These are phyloP conservation scores for Stephania yunnanensis DNA, from an alignment of 164 flowering plant genomes.

Conservation along the genomic window DNA sequence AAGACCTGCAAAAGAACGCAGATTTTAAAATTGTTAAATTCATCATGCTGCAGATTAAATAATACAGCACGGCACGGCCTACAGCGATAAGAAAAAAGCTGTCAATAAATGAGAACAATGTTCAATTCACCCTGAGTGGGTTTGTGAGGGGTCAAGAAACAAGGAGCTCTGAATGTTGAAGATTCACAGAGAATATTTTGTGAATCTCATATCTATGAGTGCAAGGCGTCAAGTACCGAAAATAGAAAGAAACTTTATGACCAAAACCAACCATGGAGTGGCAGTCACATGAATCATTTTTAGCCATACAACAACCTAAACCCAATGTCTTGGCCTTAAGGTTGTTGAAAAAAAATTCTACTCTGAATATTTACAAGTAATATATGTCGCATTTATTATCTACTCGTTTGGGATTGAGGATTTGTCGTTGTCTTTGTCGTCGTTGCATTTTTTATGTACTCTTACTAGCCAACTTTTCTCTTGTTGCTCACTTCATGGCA, in stretches of 20 bases:
- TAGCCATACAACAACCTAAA: neutral
- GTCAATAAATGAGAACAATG: neutral
- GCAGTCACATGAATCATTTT: neutral
- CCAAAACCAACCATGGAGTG: neutral
- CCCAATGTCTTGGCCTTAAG: too few relatives aligned
- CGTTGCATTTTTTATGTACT: neutral
- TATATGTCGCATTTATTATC: neutral
- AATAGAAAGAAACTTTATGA: neutral
- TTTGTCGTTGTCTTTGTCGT: too few relatives aligned
- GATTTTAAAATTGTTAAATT: neutral
- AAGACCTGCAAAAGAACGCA: slow-evolving; percentile 48
- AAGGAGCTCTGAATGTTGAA: neutral
- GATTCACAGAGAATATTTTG: neutral
- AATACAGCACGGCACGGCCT: neutral
- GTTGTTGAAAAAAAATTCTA: too few relatives aligned
- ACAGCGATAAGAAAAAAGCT: neutral
- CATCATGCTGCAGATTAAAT: neutral
- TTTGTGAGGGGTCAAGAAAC: neutral
- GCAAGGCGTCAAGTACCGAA: neutral
- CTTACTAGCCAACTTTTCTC: neutral
- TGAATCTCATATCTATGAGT: neutral
- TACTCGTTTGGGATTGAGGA: neutral
- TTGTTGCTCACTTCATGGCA: neutral
- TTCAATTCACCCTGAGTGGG: neutral
- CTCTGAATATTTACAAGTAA: too few relatives aligned